Evolutionary conservation across 2,329 filamentous ascomycete species (phyloP), one percentile per base, ranked within the genome.

Genomic region (Hymenoscyphus repandus): DNA sequence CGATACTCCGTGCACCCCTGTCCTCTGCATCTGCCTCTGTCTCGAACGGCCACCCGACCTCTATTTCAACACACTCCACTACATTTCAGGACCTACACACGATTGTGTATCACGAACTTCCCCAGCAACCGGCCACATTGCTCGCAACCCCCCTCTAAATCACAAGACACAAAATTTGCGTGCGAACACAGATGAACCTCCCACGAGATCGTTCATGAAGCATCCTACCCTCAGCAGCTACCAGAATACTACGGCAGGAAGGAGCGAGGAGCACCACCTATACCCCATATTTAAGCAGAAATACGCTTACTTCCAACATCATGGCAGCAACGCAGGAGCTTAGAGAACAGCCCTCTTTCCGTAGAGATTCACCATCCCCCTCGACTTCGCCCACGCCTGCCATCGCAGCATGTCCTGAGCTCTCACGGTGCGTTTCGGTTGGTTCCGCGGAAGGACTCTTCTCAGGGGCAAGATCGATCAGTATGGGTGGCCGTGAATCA

Each of bases 401-500:
- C 50, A 72, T 87, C 51, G 77, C 80, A 37, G 73, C 79, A 38
- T 76, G 76, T 40, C 74, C 79, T 11, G 72, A 76, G 50, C 74
- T 85, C 48, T 77, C 82, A 47, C 83, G 85, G 55, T 83, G 79
- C 58, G 69, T 86, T 32, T 90, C 84, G 1, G 79, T 82, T 42
- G 74, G 78, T 13, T 66, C 64, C 2, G 56, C 58, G 11, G 54
- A 46, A 22, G 84, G 80, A 9, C 73, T 77, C 53, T 73, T 73
- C 49, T 82, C 79, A 17, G 64, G 43, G 13, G 50, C 33, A 11
- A n/a, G 38, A 11, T 46, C 44, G 11, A 40, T 20, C 31, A 53
- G 51, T 42, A 73, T 55, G 70, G 79, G 59, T 69, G 67, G 44
- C 48, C 72, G 78, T 45, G 75, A 82, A 54, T 83, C 80, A 2